A percentile compares a stretch with the other conserved stretches of the same genome.
Evolutionary conservation across 495 filamentous ascomycete species (phyloP).

Genomic region (Talaromyces borbonicus): DNA sequence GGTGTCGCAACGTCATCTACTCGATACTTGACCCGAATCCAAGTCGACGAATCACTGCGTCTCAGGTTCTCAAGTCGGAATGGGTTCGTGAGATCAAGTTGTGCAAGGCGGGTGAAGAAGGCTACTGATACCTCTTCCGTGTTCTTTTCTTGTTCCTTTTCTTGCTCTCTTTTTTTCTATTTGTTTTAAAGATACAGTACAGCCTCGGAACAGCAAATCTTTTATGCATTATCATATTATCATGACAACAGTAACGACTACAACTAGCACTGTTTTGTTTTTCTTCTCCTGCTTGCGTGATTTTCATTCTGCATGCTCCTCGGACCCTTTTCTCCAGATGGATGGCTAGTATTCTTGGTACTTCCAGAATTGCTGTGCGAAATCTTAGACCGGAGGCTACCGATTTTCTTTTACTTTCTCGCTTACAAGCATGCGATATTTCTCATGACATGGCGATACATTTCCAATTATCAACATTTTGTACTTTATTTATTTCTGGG

Average conservation of each 20-base stretch:
- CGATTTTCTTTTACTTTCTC: slow-evolving; percentile 1
- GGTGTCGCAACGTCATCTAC: slow-evolving; percentile 97
- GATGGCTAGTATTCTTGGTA: slow-evolving; percentile 2
- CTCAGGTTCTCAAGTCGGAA: slow-evolving; percentile 94
- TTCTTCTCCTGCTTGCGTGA: slow-evolving; percentile 9
- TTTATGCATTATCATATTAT: slow-evolving; percentile 5
- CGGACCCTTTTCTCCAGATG: not conserved
- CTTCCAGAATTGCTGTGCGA: not conserved
- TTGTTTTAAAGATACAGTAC: slow-evolving; percentile 13
- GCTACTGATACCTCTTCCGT: slow-evolving; percentile 41
- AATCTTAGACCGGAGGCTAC: slow-evolving; percentile 8
- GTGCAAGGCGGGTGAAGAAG: slow-evolving; percentile 92
- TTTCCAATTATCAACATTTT: slow-evolving; percentile 4
- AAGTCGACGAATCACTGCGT: slow-evolving; percentile 82
- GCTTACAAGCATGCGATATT: not conserved
- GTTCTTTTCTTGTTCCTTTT: slow-evolving; percentile 10
- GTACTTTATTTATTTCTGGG: not conserved
- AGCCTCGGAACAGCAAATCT: not conserved
- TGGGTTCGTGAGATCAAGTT: slow-evolving; percentile 96
- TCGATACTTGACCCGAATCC: slow-evolving; percentile 95
- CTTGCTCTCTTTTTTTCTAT: slow-evolving; percentile 18
- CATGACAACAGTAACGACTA: slow-evolving; percentile 1
- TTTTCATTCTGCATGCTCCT: too few species aligned
- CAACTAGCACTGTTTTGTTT: slow-evolving; percentile 9
- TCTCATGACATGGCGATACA: not conserved